phyloP scores from a whole-genome alignment of 768 basidiomycete species.

The Tricholoma matsutake region DNA sequence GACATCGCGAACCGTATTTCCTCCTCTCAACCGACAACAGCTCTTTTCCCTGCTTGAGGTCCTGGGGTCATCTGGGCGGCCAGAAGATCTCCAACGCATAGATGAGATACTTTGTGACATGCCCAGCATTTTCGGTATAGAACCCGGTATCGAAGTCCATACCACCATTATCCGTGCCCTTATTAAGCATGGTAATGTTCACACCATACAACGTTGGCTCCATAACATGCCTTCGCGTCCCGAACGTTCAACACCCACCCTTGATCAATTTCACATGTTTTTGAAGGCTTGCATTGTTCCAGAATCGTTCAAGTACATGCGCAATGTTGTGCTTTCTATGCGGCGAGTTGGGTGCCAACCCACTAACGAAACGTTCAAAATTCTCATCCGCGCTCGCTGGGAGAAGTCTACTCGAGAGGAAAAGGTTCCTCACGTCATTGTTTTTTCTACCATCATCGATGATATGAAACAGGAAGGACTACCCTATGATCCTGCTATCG shows the following conservation, averaged over 20 bases:
- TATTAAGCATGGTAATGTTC: conserved; percentile 39
- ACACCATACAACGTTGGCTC: conserved; percentile 50
- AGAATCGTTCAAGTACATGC: conserved; percentile 31
- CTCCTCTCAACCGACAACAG: conserved; percentile 29
- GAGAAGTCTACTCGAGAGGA: conserved; percentile 25
- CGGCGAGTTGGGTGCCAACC: conserved; percentile 40
- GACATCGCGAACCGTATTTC: conserved; percentile 12
- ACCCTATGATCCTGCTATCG: conserved; percentile 41
- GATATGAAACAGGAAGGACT: conserved; percentile 45
- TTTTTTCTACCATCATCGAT: conserved; percentile 41
- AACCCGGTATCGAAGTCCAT: conserved; percentile 45
- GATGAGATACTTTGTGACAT: conserved; percentile 51
- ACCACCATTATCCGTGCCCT: conserved; percentile 47
- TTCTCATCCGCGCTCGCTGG: conserved; percentile 46
- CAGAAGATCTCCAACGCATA: conserved; percentile 52
- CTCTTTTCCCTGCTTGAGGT: conserved; percentile 39
- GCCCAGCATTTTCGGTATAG: conserved; percentile 42
- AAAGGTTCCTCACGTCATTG: conserved; percentile 26
- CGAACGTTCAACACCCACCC: conserved; percentile 41
- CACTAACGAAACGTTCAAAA: conserved; percentile 43
- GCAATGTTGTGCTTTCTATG: conserved; percentile 34
- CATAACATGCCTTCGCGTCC: conserved; percentile 49
- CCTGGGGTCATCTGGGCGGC: conserved; percentile 50
- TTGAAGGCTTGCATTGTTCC: conserved; percentile 37
- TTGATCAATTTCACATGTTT: conserved; percentile 54